phyloP scores from a whole-genome alignment of 371 early-diverging fungal genomes.

The Saksenaea vasiformis region DNA sequence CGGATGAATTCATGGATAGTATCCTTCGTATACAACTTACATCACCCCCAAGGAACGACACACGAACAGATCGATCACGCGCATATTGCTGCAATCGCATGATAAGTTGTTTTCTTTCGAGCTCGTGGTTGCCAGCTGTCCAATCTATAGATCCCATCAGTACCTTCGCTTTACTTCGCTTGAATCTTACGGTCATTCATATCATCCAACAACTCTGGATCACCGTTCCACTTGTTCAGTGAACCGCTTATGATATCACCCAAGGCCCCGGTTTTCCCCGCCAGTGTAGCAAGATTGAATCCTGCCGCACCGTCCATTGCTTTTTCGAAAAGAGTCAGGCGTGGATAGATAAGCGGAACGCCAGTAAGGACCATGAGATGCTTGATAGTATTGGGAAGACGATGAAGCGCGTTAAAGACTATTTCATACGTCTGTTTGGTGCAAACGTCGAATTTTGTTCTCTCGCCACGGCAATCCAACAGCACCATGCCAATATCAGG shows the following conservation, averaged over 20 bases:
- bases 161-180: neutral
- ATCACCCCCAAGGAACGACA: slow-evolving; percentile 85
- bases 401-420: slow-evolving; percentile 55
- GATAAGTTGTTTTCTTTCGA: slow-evolving; percentile 71
- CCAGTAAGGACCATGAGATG: slow-evolving; percentile 75
- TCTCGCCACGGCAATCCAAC: slow-evolving; percentile 81
- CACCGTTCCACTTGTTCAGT: slow-evolving; percentile 68
- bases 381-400: slow-evolving; percentile 49
- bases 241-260: slow-evolving; percentile 45
- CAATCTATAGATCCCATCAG: slow-evolving; percentile 43
- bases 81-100: slow-evolving; percentile 68
- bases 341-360: slow-evolving; percentile 79
- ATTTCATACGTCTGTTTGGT: slow-evolving; percentile 64
- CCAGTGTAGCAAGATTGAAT: slow-evolving; percentile 36
- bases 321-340: slow-evolving; percentile 68
- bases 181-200: slow-evolving; percentile 69
- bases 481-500: slow-evolving; percentile 66
- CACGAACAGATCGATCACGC: slow-evolving; percentile 61
- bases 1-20: neutral
- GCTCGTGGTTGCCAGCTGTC: slow-evolving; percentile 71
- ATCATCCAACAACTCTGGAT: slow-evolving; percentile 83
- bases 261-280: slow-evolving; percentile 39
- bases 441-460: slow-evolving; percentile 66
- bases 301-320: slow-evolving; percentile 51
- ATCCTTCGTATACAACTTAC: slow-evolving; percentile 34